A percentile compares a stretch with the other conserved stretches of the same genome.
These are phyloP conservation scores for Jamesozyma jinghongensis DNA, from an alignment of 805 yeast species.

Conservation along the genomic window DNA sequence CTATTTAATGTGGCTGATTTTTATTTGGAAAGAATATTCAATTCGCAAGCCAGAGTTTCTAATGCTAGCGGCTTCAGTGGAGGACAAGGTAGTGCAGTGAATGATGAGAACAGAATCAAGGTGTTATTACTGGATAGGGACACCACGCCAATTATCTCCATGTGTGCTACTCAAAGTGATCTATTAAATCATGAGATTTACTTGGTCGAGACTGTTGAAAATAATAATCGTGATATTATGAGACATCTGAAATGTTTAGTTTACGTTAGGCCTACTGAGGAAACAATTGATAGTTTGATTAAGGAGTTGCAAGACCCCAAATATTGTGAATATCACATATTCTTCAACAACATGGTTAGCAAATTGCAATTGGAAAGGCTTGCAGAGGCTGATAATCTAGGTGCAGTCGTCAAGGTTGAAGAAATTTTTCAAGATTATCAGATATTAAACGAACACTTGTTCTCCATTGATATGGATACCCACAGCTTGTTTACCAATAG, in stretches of 20 bases:
- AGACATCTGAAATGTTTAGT: constrained; percentile 76
- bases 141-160: constrained; percentile 79
- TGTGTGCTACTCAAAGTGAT: constrained; percentile 81
- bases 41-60: constrained; percentile 15
- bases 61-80: constrained; percentile 1
- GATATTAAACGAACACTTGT: constrained; percentile 62
- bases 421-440: constrained; percentile 82
- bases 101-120: constrained; percentile 38
- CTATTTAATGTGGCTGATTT: constrained; percentile 38
- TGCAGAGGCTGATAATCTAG: constrained; percentile 87
- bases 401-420: constrained; percentile 62
- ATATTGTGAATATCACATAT: constrained; percentile 68
- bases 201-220: constrained; percentile 63
- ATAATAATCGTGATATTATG: constrained; percentile 53
- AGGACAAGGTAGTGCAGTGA: constrained; percentile 9
- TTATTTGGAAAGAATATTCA: constrained; percentile 36
- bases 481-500: constrained; percentile 20
- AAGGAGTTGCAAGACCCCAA: constrained; percentile 71
- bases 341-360: constrained; percentile 64
- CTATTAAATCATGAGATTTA: constrained; percentile 77
- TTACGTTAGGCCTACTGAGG: constrained; percentile 64
- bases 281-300: constrained; percentile 48
- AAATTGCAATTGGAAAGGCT: constrained; percentile 75
- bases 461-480: constrained; percentile 34
- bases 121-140: constrained; percentile 70